Evolutionary conservation across 1,139 yeast genomes (phyloP).

Genomic region (Ogataea hybrid): DNA sequence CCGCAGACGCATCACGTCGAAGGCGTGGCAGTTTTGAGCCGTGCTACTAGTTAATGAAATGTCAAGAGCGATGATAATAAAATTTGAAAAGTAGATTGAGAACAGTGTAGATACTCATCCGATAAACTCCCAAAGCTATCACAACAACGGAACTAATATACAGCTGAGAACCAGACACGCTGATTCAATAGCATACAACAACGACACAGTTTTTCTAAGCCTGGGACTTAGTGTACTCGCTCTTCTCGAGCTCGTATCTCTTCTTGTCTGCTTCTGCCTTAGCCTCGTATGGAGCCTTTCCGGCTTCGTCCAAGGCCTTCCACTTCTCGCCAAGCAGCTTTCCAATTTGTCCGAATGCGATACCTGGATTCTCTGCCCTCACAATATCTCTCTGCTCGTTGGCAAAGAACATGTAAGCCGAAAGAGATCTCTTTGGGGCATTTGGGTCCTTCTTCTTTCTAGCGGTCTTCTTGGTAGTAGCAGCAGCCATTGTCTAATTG

Average conservation of each 20-base stretch:
- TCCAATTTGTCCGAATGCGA: conserved; percentile 90
- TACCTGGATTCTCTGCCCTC: conserved; percentile 92
- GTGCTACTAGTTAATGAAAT: background rate
- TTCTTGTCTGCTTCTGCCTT: conserved; percentile 96
- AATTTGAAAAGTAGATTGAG: background rate
- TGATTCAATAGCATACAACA: conserved; percentile 3
- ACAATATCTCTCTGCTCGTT: conserved; percentile 95
- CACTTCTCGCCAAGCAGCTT: conserved; percentile 92
- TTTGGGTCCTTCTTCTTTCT: conserved; percentile 68
- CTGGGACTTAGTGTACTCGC: conserved; percentile 69
- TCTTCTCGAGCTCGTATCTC: conserved; percentile 96
- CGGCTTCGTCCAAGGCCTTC: conserved; percentile 83
- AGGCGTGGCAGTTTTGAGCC: conserved; percentile 76
- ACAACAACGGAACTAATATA: conserved; percentile 20
- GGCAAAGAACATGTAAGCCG: conserved; percentile 99
- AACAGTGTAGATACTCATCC: conserved; percentile 3
- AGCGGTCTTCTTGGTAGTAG: conserved; percentile 20
- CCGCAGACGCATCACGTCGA: conserved; percentile 99
- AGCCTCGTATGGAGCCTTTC: conserved; percentile 83
- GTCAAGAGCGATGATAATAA: background rate
- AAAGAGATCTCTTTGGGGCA: conserved; percentile 97
- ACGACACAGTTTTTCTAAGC: conserved; percentile 21
- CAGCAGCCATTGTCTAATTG: conserved; percentile 17
- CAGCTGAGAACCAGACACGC: conserved; percentile 14
- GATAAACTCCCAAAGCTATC: conserved; percentile 10